Percentiles rank a stretch among this genome's conserved stretches.
phyloP scores from a whole-genome alignment of 441 rosid genomes.

The Aquilaria agallochum region DNA sequence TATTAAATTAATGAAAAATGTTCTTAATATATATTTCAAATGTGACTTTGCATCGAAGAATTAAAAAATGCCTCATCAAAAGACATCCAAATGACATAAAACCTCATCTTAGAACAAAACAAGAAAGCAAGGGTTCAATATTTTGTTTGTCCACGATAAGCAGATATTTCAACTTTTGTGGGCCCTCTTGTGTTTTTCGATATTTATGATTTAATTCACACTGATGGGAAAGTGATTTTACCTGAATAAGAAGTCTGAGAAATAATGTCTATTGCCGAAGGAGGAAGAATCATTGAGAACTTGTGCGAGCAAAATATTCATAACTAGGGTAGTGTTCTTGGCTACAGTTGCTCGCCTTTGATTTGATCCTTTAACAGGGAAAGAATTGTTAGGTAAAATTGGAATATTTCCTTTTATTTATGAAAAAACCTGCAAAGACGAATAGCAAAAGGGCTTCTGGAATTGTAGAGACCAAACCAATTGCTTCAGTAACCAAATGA shows the following conservation, averaged over 20 bases:
- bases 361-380: background rate
- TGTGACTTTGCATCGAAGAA: too few species aligned
- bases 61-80: too few species aligned
- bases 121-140: too few species aligned
- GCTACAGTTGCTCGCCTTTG: background rate
- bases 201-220: background rate
- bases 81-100: too few species aligned
- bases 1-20: too few species aligned
- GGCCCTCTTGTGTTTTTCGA: too few species aligned
- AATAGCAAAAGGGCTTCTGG: background rate
- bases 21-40: too few species aligned
- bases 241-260: background rate
- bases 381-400: too few species aligned
- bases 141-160: too few species aligned
- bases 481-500: background rate
- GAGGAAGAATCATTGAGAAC: background rate
- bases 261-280: background rate
- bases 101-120: too few species aligned
- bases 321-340: too few species aligned
- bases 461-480: background rate
- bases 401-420: background rate
- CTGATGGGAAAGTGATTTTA: background rate
- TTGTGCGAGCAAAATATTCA: background rate
- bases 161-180: too few species aligned
- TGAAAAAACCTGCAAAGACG: background rate